Percentiles rank a stretch among this genome's conserved stretches.
Conservation (phyloP, 2,329 filamentous ascomycete species). For the Penicillium sp. region DNA sequence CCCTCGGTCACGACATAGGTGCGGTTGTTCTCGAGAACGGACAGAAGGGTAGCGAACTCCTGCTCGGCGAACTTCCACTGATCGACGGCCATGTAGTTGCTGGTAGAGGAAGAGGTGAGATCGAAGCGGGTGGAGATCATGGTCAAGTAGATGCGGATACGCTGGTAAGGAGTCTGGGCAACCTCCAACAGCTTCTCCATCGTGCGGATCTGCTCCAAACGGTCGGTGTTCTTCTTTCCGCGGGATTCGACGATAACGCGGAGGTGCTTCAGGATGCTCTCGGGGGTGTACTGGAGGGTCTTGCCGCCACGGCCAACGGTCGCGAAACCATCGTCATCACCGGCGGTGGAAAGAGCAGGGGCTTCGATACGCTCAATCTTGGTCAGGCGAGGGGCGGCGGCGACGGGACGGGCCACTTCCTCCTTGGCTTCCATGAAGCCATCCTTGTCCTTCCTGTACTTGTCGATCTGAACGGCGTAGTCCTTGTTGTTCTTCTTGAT, state of each 20-base stretch:
- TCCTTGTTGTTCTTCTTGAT: slow-evolving; percentile 99
- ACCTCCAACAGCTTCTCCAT: slow-evolving; percentile 96
- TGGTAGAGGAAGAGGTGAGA: slow-evolving; percentile 63
- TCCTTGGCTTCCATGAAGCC: slow-evolving; percentile 78
- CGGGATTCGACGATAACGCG: slow-evolving; percentile 86
- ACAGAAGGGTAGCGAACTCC: slow-evolving; percentile 69
- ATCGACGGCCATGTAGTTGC: slow-evolving; percentile 79
- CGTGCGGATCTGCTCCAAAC: slow-evolving; percentile 83
- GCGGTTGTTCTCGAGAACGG: slow-evolving; percentile 66
- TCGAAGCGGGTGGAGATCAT: slow-evolving; percentile 92
- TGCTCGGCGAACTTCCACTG: slow-evolving; percentile 93
- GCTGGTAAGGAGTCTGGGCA: slow-evolving; percentile 81
- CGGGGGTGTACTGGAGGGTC: slow-evolving; percentile 82
- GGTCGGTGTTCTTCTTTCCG: slow-evolving; percentile 98
- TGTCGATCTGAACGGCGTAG: slow-evolving; percentile 75
- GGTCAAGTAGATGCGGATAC: slow-evolving; percentile 81
- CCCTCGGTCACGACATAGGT: slow-evolving; percentile 81
- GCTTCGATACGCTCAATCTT: slow-evolving; percentile 37
- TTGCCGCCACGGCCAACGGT: slow-evolving; percentile 83
- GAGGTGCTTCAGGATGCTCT: slow-evolving; percentile 96
- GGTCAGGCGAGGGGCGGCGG: slow-evolving; percentile 45
- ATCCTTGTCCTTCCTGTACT: slow-evolving; percentile 76
- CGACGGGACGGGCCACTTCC: slow-evolving; percentile 24
- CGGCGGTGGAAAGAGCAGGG: slow-evolving; percentile 42
- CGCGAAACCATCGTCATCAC: slow-evolving; percentile 77